Evolutionary conservation across 139 green algal species (phyloP).

Genomic region (Coelastrella sp.): DNA sequence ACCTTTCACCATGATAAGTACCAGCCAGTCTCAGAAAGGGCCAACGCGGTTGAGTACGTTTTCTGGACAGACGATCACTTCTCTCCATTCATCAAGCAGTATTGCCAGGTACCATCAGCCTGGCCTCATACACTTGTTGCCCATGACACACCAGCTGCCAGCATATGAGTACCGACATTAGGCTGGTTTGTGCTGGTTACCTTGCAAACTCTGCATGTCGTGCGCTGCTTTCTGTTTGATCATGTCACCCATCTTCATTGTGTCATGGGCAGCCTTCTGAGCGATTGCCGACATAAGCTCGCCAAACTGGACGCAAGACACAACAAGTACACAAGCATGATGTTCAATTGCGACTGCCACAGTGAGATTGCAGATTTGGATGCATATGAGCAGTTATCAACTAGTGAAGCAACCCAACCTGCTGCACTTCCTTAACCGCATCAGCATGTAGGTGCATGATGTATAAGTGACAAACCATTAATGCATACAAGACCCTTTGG

Average conservation of each 20-base stretch:
- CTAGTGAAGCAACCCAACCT: too few species aligned
- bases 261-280: slow-evolving; percentile 23
- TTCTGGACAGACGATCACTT: too few species aligned
- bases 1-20: too few species aligned
- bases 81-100: too few species aligned
- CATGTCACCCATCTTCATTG: slow-evolving; percentile 19
- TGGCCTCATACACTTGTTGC: background rate
- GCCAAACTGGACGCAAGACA: background rate
- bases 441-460: too few species aligned
- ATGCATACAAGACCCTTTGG: too few species aligned
- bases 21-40: too few species aligned
- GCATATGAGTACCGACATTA: background rate
- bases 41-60: too few species aligned
- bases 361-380: background rate
- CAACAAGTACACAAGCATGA: background rate
- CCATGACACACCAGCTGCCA: background rate
- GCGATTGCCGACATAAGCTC: slow-evolving; percentile 4
- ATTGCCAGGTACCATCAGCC: background rate
- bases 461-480: too few species aligned
- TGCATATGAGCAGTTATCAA: too few species aligned
- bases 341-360: background rate
- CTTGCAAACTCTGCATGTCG: slow-evolving; percentile 28
- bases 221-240: slow-evolving; percentile 35
- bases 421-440: too few species aligned
- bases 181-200: slow-evolving; percentile 11